Percentiles rank a stretch among this genome's conserved stretches.
phyloP scores from a whole-genome alignment of 2,329 filamentous ascomycete genomes.

The Aspergillus thermomutatus region DNA sequence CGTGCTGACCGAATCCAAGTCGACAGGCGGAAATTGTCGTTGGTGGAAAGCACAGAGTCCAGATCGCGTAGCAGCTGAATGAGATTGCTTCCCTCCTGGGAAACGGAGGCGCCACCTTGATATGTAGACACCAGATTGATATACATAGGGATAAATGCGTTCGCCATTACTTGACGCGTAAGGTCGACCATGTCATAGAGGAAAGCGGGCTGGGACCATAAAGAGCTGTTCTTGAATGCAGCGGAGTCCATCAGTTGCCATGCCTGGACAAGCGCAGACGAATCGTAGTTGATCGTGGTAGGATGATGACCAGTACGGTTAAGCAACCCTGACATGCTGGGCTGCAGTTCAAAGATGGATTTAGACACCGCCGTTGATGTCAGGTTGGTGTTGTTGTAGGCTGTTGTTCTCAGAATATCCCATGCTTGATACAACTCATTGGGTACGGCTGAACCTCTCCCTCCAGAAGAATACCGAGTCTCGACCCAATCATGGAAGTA shows the following conservation, averaged over 20 bases:
- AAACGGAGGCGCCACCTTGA: conserved; percentile 15
- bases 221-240: conserved; percentile 42
- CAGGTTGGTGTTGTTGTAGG: conserved; percentile 51
- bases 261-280: not conserved
- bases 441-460: conserved; percentile 17
- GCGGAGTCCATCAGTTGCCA: not conserved
- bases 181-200: conserved; percentile 50
- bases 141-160: conserved; percentile 45
- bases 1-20: conserved; percentile 43
- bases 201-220: conserved; percentile 45
- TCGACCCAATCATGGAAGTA: conserved; percentile 50
- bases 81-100: conserved; percentile 28
- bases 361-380: conserved; percentile 42
- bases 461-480: conserved; percentile 37
- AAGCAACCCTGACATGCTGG: conserved; percentile 41
- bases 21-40: conserved; percentile 41
- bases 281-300: not conserved
- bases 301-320: conserved; percentile 38
- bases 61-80: conserved; percentile 35
- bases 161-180: conserved; percentile 48
- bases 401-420: conserved; percentile 44
- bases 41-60: conserved; percentile 42
- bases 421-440: conserved; percentile 42
- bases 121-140: conserved; percentile 27
- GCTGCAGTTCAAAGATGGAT: conserved; percentile 46